These are phyloP conservation scores for Anisodus acutangulus DNA, from an alignment of 257 asterid genomes.

Conservation along the genomic window DNA sequence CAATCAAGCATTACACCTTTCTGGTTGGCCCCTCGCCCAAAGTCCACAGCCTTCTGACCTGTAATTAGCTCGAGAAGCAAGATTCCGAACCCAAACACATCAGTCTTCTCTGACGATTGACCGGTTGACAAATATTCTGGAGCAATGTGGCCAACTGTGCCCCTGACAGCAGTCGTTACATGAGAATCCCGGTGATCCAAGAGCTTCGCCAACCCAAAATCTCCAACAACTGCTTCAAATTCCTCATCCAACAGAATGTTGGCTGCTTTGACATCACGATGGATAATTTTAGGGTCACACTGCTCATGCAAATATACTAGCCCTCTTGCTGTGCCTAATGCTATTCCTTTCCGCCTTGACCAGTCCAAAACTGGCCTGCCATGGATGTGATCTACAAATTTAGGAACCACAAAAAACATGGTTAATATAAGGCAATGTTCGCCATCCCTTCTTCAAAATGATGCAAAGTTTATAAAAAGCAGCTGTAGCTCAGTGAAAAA, in stretches of 20 bases:
- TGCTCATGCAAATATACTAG: slow-evolving; percentile 45
- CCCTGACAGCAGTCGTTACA: slow-evolving; percentile 48
- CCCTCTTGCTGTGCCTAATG: slow-evolving; percentile 49
- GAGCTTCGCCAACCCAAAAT: slow-evolving; percentile 46
- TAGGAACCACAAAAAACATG: not conserved
- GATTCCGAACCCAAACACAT: slow-evolving; percentile 46
- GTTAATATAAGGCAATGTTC: not conserved
- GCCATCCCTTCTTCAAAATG: not conserved
- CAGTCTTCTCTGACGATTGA: slow-evolving; percentile 47
- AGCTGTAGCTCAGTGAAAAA: not conserved
- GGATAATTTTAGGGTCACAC: slow-evolving; percentile 49
- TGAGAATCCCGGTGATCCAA: slow-evolving; percentile 46
- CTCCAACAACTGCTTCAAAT: slow-evolving; percentile 47
- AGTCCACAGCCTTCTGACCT: slow-evolving; percentile 42
- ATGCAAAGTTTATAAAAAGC: not conserved
- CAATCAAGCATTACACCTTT: slow-evolving; percentile 46
- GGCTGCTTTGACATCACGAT: slow-evolving; percentile 52
- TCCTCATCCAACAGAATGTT: slow-evolving; percentile 42
- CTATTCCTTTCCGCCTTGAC: slow-evolving; percentile 41
- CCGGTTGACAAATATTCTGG: slow-evolving; percentile 49
- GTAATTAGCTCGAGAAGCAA: slow-evolving; percentile 45
- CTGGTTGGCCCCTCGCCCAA: slow-evolving; percentile 36
- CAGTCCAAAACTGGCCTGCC: slow-evolving; percentile 41
- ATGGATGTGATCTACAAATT: slow-evolving; percentile 26
- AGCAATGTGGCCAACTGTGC: slow-evolving; percentile 48